These are phyloP conservation scores for Skeletonema menzelii DNA, from an alignment of 108 stramenopile species.

Conservation along the genomic window DNA sequence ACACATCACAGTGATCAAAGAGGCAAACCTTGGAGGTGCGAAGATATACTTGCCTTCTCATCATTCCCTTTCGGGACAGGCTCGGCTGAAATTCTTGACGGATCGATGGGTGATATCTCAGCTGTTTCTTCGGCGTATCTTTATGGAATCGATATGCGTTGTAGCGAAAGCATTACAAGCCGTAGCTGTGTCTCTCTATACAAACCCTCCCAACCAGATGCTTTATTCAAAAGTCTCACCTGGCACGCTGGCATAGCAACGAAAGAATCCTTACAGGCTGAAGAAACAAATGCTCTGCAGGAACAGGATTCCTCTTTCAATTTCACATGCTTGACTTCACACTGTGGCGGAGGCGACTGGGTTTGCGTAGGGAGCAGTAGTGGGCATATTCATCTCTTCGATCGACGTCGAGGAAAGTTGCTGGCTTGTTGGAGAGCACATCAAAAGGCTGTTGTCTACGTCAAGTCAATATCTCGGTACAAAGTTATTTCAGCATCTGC, in stretches of 20 bases:
- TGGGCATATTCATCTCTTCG: constrained; percentile 35
- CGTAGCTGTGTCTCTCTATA: not conserved
- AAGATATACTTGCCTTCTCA: constrained; percentile 8
- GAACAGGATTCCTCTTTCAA: constrained; percentile 11
- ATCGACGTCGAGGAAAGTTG: constrained; percentile 19
- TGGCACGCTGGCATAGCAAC: constrained; percentile 11
- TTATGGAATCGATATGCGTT: constrained; percentile 30
- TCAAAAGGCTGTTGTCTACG: constrained; percentile 19
- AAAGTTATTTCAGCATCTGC: constrained; percentile 19
- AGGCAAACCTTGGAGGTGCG: not conserved
- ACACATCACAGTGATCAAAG: not conserved
- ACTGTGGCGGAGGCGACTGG: constrained; percentile 19
- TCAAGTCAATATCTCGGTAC: constrained; percentile 23
- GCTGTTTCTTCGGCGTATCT: constrained; percentile 31
- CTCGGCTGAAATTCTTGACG: constrained; percentile 10
- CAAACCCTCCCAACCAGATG: not conserved
- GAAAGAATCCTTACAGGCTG: not conserved
- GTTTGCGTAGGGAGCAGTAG: constrained; percentile 23
- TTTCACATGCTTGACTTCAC: constrained; percentile 28
- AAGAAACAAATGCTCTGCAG: not conserved
- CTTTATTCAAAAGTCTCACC: constrained; percentile 19
- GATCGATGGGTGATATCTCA: constrained; percentile 9
- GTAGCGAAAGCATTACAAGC: not conserved
- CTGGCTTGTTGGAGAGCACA: constrained; percentile 33
- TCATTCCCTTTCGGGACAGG: constrained; percentile 4